Evolutionary conservation across 2,329 filamentous ascomycete species (phyloP).

Genomic region (Sclerotinia minor): DNA sequence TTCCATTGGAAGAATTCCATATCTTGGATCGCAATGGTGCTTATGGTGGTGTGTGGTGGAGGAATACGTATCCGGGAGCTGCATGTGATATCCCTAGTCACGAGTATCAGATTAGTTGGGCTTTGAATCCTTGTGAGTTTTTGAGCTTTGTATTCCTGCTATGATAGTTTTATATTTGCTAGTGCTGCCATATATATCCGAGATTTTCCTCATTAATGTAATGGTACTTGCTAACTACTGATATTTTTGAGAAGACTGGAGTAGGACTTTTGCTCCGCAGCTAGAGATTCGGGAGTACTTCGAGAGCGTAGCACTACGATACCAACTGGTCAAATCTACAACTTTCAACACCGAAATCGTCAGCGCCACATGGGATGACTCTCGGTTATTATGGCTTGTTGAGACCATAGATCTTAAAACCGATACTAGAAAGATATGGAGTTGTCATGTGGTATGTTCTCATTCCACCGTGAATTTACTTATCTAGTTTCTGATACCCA

Average conservation of each 20-base stretch:
- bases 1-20: slow-evolving; percentile 10
- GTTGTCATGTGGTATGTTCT: slow-evolving; percentile 2
- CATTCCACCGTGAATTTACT: too few relatives aligned
- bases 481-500: neutral
- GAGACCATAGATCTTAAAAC: slow-evolving; percentile 6
- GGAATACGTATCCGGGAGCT: slow-evolving; percentile 18
- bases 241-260: slow-evolving; percentile 2
- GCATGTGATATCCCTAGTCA: slow-evolving; percentile 18
- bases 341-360: slow-evolving; percentile 16
- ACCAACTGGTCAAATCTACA: neutral
- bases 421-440: neutral
- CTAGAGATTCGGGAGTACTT: slow-evolving; percentile 17
- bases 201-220: neutral
- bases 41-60: slow-evolving; percentile 14
- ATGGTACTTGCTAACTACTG: neutral
- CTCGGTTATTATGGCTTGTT: slow-evolving; percentile 5
- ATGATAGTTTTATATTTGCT: too few relatives aligned
- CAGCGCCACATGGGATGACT: slow-evolving; percentile 9
- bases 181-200: neutral
- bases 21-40: slow-evolving; percentile 10
- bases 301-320: slow-evolving; percentile 6
- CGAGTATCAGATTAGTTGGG: slow-evolving; percentile 14
- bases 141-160: neutral
- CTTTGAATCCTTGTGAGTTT: slow-evolving; percentile 17
- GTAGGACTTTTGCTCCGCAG: slow-evolving; percentile 1